Evolutionary conservation across 2,329 filamentous ascomycete species (phyloP).

Genomic region (Alternaria dauci): DNA sequence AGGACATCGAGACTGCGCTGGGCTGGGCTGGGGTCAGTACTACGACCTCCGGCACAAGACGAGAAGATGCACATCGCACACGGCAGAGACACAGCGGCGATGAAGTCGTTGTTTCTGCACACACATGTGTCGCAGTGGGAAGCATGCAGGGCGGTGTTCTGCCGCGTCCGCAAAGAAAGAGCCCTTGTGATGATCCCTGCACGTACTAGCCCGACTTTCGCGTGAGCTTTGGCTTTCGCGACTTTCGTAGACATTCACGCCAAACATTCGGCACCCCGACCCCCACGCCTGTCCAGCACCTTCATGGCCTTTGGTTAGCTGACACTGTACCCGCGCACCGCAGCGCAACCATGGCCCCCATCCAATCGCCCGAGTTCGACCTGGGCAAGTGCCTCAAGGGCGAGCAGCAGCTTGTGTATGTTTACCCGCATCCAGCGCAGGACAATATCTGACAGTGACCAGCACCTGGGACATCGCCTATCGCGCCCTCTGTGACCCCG

Average conservation of each 20-base stretch:
- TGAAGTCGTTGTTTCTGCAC: not conserved
- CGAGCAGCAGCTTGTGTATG: slow-evolving; percentile 81
- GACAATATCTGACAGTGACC: slow-evolving; percentile 50
- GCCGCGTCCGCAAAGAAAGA: slow-evolving; percentile 3
- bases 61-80: not conserved
- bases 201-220: slow-evolving; percentile 23
- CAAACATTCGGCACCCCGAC: slow-evolving; percentile 33
- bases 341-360: slow-evolving; percentile 50
- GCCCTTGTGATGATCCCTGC: slow-evolving; percentile 19
- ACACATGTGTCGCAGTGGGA: not conserved
- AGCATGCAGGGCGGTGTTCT: not conserved
- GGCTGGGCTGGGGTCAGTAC: not conserved
- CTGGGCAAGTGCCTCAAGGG: slow-evolving; percentile 85
- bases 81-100: not conserved
- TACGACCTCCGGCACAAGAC: not conserved
- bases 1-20: not conserved
- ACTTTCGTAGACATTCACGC: slow-evolving; percentile 27
- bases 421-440: slow-evolving; percentile 32
- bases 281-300: slow-evolving; percentile 24
- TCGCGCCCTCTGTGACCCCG: slow-evolving; percentile 62
- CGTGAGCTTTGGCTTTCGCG: slow-evolving; percentile 29
- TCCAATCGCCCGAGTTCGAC: slow-evolving; percentile 65
- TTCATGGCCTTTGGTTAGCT: slow-evolving; percentile 48
- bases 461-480: slow-evolving; percentile 69
- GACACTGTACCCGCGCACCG: slow-evolving; percentile 39